phyloP scores from a whole-genome alignment of 1,284 basidiomycete genomes.

The Apiotrichum gamsii region DNA sequence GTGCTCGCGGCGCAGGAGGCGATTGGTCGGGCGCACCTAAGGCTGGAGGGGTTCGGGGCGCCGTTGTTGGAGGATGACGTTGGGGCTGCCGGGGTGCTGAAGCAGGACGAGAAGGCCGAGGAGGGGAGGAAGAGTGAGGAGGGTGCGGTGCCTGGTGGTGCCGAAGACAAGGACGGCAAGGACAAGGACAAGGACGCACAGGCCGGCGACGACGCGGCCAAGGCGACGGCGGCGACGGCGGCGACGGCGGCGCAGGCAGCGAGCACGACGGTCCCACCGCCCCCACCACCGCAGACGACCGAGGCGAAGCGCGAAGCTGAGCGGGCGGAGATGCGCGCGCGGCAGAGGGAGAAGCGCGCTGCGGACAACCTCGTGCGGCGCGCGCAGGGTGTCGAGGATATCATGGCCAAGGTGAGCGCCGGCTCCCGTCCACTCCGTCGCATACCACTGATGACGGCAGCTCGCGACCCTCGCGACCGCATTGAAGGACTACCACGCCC shows the following conservation, averaged over 20 bases:
- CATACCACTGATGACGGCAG: too few relatives aligned
- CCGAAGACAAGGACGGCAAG: not conserved
- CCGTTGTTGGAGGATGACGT: too few relatives aligned
- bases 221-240: not conserved
- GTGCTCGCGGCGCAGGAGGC: slow-evolving; percentile 15
- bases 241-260: not conserved
- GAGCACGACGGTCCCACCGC: not conserved
- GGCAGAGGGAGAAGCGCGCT: not conserved
- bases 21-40: slow-evolving; percentile 16
- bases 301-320: not conserved
- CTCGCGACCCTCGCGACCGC: slow-evolving; percentile 9
- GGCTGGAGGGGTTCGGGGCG: slow-evolving; percentile 12
- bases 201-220: not conserved
- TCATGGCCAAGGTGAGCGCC: slow-evolving; percentile 14
- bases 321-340: too few relatives aligned
- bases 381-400: slow-evolving; percentile 11
- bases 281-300: not conserved
- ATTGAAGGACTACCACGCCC: slow-evolving; percentile 13
- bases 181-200: not conserved
- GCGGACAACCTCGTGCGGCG: slow-evolving; percentile 4
- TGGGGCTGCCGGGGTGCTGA: too few relatives aligned
- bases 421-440: too few relatives aligned
- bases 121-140: too few relatives aligned
- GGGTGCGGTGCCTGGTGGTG: too few relatives aligned
- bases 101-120: too few relatives aligned